Percentiles rank a stretch among this genome's conserved stretches.
These are phyloP conservation scores for Coffea humblotiana DNA, from an alignment of 305 asterid species.

Conservation along the genomic window DNA sequence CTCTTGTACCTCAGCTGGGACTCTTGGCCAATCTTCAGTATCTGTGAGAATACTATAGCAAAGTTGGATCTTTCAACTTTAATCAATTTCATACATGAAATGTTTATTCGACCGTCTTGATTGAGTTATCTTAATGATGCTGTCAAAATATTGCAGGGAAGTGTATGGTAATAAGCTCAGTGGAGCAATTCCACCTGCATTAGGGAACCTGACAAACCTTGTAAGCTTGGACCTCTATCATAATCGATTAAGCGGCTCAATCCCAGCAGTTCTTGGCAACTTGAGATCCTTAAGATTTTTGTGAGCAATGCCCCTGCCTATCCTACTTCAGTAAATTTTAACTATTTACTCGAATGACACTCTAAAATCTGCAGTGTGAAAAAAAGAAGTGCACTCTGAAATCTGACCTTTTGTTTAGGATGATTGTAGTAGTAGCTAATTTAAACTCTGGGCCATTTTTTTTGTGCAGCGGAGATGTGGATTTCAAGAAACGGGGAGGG, in stretches of 20 bases:
- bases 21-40: slow-evolving; percentile 43
- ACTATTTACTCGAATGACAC: no score
- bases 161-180: slow-evolving; percentile 25
- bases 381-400: no score
- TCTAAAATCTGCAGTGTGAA: no score
- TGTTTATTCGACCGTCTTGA: neutral
- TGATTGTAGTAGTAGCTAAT: neutral
- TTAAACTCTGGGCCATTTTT: no score
- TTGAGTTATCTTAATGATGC: neutral
- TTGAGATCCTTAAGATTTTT: slow-evolving; percentile 34
- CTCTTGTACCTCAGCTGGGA: slow-evolving; percentile 45
- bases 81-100: neutral
- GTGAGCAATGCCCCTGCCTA: slow-evolving; percentile 19
- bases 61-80: neutral
- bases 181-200: slow-evolving; percentile 38
- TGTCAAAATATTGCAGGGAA: slow-evolving; percentile 24
- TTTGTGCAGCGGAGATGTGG: no score
- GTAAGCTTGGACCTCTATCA: slow-evolving; percentile 29
- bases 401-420: no score
- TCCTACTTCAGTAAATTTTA: no score
- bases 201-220: slow-evolving; percentile 39
- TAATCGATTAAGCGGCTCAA: slow-evolving; percentile 36
- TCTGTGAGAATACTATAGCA: slow-evolving; percentile 31
- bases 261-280: slow-evolving; percentile 45
- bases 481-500: no score